Base-by-base conservation (phyloP, 495 filamentous ascomycete species). In the Hypoxylon rickii region DNA sequence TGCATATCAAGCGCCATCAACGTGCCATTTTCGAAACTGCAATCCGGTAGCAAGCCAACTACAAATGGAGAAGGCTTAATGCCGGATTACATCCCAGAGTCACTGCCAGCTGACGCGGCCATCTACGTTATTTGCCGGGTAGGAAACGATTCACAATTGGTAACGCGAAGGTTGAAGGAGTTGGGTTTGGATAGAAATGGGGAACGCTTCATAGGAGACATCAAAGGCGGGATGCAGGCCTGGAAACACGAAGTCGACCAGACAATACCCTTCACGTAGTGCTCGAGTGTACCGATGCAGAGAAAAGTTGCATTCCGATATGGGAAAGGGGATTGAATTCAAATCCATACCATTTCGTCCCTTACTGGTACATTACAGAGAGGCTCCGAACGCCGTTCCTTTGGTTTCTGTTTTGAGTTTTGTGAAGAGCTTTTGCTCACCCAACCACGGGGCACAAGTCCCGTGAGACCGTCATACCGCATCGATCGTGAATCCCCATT, bases 141-240 rank as follows among this genome's bases (percentile, higher is more conserved):
- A 1, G 94, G 94, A 2, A 90, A 96, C 59, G 94, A 98, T 66
- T 96, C 90, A 0, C 94, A 96, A 66, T 68, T 91, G 43, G 87
- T 85, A 0, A 84, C 90, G 0, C 80, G 79, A 63, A 86, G 76
- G 66, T 56, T 96, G 55, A 90, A 86, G 65, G 82, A 91, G 24
- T 61, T 83, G 32, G 85, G 85, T 2, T 48, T 88, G n/a, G 83
- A 80, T 44, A 66, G 70, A 17, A 69, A 70, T 10, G 85, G 85
- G 0, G 70, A 73, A 49, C 75, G 84, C 26, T 82, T 78, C 44
- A 82, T 95, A 42, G 81, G 83, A 24, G 94, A 97, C 71, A 86
- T 97, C 18, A 79, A 76, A 21, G 92, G 91, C 0, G 94, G 94
- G 0, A 81, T 96, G 54, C 80, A 72, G 39, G 87, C 89, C n/a